Percentiles rank a stretch among this genome's conserved stretches.
Conservation (phyloP, 805 yeast species). For the Blastobotrys terrestris region DNA sequence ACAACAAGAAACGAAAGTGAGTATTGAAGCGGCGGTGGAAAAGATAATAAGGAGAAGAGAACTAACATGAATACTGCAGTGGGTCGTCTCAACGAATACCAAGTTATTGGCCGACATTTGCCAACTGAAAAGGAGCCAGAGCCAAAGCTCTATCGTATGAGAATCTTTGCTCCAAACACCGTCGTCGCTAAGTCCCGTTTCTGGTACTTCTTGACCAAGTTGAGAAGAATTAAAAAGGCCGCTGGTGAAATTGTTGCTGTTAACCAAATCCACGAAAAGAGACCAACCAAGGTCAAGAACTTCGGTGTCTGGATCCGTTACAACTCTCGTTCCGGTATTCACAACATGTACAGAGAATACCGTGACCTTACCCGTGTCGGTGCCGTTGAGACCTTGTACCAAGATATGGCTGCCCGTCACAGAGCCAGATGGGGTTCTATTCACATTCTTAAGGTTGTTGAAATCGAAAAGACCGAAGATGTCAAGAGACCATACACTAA, state of each 20-base stretch:
- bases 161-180: slow-evolving; percentile 98
- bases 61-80: slow-evolving; percentile 34
- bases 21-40: neutral
- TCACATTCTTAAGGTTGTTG: slow-evolving; percentile 99
- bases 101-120: slow-evolving; percentile 99
- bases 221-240: slow-evolving; percentile 99
- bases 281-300: slow-evolving; percentile 99
- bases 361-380: slow-evolving; percentile 98
- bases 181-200: slow-evolving; percentile 99
- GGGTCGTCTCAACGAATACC: slow-evolving; percentile 99
- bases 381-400: slow-evolving; percentile 98
- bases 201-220: slow-evolving; percentile 99
- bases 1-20: neutral
- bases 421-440: slow-evolving; percentile 99
- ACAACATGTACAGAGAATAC: slow-evolving; percentile 99
- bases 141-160: slow-evolving; percentile 99
- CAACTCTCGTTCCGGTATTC: slow-evolving; percentile 99
- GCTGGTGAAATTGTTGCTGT: slow-evolving; percentile 98
- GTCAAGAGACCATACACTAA: slow-evolving; percentile 99
- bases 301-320: slow-evolving; percentile 99
- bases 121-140: slow-evolving; percentile 98
- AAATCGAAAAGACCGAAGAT: slow-evolving; percentile 94
- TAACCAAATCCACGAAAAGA: slow-evolving; percentile 85
- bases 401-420: slow-evolving; percentile 99
- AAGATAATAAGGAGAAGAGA: neutral